phyloP scores from a whole-genome alignment of 345 rosid genomes.

The Pugionium cornutum region DNA sequence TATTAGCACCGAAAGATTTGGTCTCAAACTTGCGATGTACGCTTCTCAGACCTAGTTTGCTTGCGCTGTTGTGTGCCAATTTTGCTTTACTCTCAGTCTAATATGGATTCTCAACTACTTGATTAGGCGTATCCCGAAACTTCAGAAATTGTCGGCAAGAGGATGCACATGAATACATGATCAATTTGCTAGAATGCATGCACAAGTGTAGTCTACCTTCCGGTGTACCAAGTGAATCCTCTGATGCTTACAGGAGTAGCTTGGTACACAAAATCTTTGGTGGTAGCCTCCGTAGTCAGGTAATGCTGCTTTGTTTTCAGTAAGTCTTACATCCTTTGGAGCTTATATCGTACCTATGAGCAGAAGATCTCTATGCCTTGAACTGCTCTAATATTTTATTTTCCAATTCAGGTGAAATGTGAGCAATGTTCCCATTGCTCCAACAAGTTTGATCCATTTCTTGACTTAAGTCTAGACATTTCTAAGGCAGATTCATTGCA shows the following conservation, averaged over 20 bases:
- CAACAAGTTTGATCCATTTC: slow-evolving; percentile 82
- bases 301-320: slow-evolving; percentile 1
- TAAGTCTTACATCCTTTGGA: slow-evolving; percentile 9
- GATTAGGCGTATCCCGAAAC: slow-evolving; percentile 82
- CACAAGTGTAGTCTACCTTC: slow-evolving; percentile 95
- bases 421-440: slow-evolving; percentile 75
- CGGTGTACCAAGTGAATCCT: slow-evolving; percentile 87
- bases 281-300: slow-evolving; percentile 92
- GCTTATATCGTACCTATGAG: neutral
- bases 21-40: slow-evolving; percentile 92
- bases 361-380: neutral
- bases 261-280: slow-evolving; percentile 96
- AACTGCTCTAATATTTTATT: slow-evolving; percentile 8
- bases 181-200: slow-evolving; percentile 92
- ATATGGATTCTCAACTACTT: slow-evolving; percentile 44
- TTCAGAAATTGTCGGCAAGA: slow-evolving; percentile 82
- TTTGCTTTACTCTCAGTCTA: slow-evolving; percentile 6
- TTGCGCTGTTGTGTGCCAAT: slow-evolving; percentile 3
- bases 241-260: slow-evolving; percentile 88
- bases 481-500: slow-evolving; percentile 73
- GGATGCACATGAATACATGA: slow-evolving; percentile 99
- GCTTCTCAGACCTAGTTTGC: slow-evolving; percentile 42
- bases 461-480: slow-evolving; percentile 91
- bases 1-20: slow-evolving; percentile 76
- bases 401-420: slow-evolving; percentile 68